Conservation (phyloP, 2,329 filamentous ascomycete genomes). For the Aspergillus persii region DNA sequence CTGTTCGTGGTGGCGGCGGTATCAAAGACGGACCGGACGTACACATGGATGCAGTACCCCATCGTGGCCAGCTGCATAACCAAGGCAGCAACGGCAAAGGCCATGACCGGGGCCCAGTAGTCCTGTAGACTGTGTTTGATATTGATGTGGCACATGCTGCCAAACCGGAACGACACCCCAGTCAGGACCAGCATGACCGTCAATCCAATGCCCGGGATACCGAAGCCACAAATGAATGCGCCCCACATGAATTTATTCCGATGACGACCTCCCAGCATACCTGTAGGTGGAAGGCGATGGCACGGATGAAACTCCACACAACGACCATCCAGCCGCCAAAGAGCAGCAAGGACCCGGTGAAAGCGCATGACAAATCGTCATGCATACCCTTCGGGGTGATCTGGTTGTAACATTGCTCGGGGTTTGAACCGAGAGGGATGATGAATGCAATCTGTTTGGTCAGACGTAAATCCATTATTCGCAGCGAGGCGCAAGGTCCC, state of each 20-base stretch:
- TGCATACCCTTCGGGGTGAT: conserved; percentile 96
- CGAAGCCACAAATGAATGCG: conserved; percentile 78
- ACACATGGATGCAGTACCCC: conserved; percentile 91
- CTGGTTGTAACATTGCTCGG: conserved; percentile 78
- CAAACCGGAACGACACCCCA: conserved; percentile 92
- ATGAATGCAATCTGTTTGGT: conserved; percentile 75
- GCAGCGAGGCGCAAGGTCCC: conserved; percentile 27
- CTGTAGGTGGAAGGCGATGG: conserved; percentile 89
- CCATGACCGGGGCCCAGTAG: conserved; percentile 86
- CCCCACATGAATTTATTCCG: conserved; percentile 82
- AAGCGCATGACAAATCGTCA: conserved; percentile 75
- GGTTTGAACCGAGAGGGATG: conserved; percentile 74
- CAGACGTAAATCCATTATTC: conserved; percentile 9
- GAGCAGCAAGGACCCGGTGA: conserved; percentile 81
- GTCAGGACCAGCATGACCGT: conserved; percentile 76
- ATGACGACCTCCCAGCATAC: conserved; percentile 97
- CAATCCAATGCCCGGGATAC: conserved; percentile 73
- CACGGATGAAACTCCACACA: conserved; percentile 85
- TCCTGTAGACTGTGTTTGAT: conserved; percentile 76
- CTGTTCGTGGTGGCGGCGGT: conserved; percentile 64
- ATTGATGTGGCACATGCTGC: conserved; percentile 90
- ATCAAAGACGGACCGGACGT: conserved; percentile 78
- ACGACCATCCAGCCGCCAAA: conserved; percentile 80
- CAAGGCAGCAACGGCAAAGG: conserved; percentile 72
- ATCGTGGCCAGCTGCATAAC: conserved; percentile 83